Evolutionary conservation across 495 filamentous ascomycete genomes (phyloP).

Genomic region (Neurospora sp.): DNA sequence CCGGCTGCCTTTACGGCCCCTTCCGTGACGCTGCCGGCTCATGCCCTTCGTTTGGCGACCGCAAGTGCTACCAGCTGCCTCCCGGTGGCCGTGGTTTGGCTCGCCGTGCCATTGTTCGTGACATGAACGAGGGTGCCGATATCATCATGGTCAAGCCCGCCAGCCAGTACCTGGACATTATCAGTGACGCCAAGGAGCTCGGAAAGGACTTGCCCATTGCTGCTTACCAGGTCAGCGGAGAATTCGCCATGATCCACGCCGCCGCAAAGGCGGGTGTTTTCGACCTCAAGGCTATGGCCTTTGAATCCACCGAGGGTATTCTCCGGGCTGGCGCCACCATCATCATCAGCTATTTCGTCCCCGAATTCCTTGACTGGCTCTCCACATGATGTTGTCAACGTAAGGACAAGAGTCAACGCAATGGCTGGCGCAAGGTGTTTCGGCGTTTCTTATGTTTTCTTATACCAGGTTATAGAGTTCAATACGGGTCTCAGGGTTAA

Average conservation of each 20-base stretch:
- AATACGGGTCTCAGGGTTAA: background rate
- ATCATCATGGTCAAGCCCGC: constrained; percentile 99
- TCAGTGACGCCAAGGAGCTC: constrained; percentile 88
- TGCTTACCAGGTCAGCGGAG: constrained; percentile 93
- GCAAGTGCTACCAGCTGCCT: constrained; percentile 92
- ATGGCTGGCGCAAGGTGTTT: constrained; percentile 1
- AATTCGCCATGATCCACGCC: constrained; percentile 97
- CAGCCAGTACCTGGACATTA: constrained; percentile 88
- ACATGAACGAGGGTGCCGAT: constrained; percentile 88
- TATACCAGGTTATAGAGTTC: background rate
- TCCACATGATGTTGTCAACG: constrained; percentile 21
- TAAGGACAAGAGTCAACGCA: background rate
- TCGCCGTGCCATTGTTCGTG: constrained; percentile 78
- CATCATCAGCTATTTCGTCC: constrained; percentile 87
- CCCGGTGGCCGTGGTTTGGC: constrained; percentile 89
- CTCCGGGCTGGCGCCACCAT: constrained; percentile 86
- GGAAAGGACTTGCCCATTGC: constrained; percentile 83
- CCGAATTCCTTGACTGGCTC: constrained; percentile 86
- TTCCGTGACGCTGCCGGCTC: constrained; percentile 96
- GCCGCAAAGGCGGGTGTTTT: constrained; percentile 96
- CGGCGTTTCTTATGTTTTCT: constrained; percentile 5
- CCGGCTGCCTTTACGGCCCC: constrained; percentile 89
- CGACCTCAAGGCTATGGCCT: constrained; percentile 89
- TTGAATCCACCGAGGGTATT: constrained; percentile 88
- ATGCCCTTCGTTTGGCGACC: constrained; percentile 83